Conservation (phyloP, 441 rosid genomes). For the Populus hybrid region DNA sequence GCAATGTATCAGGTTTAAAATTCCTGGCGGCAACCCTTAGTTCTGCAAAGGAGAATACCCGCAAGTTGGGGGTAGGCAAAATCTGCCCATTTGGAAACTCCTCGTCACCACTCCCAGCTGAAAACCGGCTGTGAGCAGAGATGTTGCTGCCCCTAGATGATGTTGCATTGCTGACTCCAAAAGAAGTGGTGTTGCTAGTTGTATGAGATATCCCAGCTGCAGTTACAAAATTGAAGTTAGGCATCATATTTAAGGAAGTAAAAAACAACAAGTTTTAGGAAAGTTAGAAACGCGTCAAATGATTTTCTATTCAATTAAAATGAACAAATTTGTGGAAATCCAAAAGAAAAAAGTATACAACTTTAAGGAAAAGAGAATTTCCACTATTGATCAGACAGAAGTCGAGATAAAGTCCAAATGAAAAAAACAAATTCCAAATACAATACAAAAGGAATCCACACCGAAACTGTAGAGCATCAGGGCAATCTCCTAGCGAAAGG, state of each 20-base stretch:
- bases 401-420: neutral
- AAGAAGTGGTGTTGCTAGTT: slow-evolving; percentile 43
- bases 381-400: neutral
- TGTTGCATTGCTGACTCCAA: slow-evolving; percentile 27
- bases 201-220: slow-evolving; percentile 49
- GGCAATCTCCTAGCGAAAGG: neutral
- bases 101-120: slow-evolving; percentile 52
- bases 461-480: neutral
- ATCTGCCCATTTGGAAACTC: slow-evolving; percentile 57
- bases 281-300: neutral
- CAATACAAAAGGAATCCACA: neutral
- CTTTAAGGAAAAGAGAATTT: neutral
- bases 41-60: slow-evolving; percentile 65
- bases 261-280: neutral
- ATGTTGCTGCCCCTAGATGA: slow-evolving; percentile 63
- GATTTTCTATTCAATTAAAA: neutral
- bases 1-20: slow-evolving; percentile 67
- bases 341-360: neutral
- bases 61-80: slow-evolving; percentile 62
- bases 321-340: neutral
- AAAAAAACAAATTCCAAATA: neutral
- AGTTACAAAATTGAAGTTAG: slow-evolving; percentile 11
- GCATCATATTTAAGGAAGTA: neutral
- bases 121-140: slow-evolving; percentile 59
- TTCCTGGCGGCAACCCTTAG: slow-evolving; percentile 65